Evolutionary conservation across 2,329 filamentous ascomycete genomes (phyloP).

Genomic region (Didymella glomerata): DNA sequence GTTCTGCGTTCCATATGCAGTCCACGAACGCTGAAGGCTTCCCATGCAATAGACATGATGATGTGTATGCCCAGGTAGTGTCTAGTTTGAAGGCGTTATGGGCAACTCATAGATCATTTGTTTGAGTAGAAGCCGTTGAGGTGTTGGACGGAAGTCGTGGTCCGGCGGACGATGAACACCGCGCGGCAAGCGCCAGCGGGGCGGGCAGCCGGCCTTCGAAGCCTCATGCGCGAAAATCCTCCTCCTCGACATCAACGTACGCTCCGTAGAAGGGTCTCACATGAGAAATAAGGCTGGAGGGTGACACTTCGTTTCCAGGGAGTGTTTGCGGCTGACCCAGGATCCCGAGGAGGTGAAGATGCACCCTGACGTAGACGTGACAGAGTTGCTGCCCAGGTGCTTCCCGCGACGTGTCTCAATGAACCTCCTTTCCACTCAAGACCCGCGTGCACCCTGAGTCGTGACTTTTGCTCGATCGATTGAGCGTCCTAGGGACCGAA

Average conservation of each 20-base stretch:
- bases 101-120: no score
- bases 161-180: neutral
- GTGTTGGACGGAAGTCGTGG: neutral
- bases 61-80: no score
- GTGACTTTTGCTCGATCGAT: no score
- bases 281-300: neutral
- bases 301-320: neutral
- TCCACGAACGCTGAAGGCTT: neutral
- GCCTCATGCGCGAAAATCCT: neutral
- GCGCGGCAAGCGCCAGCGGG: neutral
- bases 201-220: neutral
- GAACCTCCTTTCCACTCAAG: neutral
- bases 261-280: neutral
- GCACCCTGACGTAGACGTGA: constrained; percentile 8
- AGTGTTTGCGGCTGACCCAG: neutral
- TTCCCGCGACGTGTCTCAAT: neutral
- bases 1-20: neutral
- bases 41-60: neutral
- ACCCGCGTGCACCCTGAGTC: no score
- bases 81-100: no score
- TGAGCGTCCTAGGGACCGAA: no score
- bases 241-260: neutral
- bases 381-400: constrained; percentile 2
- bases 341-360: neutral
- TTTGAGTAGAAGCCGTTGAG: neutral